A percentile compares a stretch with the other conserved stretches of the same genome.
Evolutionary conservation across 2,329 filamentous ascomycete genomes (phyloP).

Genomic region (Sarocladium kiliense): DNA sequence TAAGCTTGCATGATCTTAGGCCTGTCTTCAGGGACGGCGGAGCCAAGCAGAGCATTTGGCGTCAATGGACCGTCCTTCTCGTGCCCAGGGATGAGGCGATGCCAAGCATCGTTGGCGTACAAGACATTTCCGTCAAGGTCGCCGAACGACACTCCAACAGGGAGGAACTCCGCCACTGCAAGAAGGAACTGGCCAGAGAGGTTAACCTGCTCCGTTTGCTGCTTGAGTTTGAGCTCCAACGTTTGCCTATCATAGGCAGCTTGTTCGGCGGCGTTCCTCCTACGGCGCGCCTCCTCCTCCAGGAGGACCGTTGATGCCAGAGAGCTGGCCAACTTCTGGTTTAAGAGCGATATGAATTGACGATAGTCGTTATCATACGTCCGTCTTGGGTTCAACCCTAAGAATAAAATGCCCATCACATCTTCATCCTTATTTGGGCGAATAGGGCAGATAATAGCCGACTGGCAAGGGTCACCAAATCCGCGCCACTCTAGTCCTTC

Average conservation of each 20-base stretch:
- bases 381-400: conserved; percentile 65
- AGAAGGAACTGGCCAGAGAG: conserved; percentile 61
- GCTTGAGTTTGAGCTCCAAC: conserved; percentile 60
- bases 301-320: conserved; percentile 66
- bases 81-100: conserved; percentile 42
- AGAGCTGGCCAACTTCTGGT: conserved; percentile 58
- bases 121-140: conserved; percentile 59
- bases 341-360: conserved; percentile 55
- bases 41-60: conserved; percentile 34
- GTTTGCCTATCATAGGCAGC: conserved; percentile 63
- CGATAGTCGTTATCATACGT: conserved; percentile 71
- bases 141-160: conserved; percentile 69
- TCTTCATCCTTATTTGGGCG: conserved; percentile 61
- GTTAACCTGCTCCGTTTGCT: conserved; percentile 44
- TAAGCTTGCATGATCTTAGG: conserved; percentile 34
- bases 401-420: conserved; percentile 61
- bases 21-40: conserved; percentile 41
- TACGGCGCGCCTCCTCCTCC: conserved; percentile 63
- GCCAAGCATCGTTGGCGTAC: conserved; percentile 67
- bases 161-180: conserved; percentile 66
- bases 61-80: conserved; percentile 24
- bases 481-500: conserved; percentile 57
- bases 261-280: conserved; percentile 48
- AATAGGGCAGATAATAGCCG: conserved; percentile 65
- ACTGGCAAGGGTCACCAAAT: conserved; percentile 59